Percentiles rank a stretch among this genome's conserved stretches.
Conservation (phyloP, 179 eudicot genomes). For the Beta corolliflora region DNA sequence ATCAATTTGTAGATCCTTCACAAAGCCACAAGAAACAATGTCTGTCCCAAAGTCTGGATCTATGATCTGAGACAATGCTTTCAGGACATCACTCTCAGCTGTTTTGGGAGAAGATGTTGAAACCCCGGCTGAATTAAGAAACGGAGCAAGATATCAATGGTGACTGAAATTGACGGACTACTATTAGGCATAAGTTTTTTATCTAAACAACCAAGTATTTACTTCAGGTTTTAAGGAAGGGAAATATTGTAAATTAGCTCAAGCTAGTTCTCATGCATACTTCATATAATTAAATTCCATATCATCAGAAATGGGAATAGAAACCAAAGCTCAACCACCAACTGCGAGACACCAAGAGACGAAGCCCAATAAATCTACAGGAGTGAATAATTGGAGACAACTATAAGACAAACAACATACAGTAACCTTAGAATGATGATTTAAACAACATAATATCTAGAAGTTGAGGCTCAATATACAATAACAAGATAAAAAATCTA, state of each 20-base stretch:
- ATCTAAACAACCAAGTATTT: not conserved
- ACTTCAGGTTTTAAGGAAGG: not conserved
- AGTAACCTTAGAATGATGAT: not conserved
- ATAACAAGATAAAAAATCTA: not conserved
- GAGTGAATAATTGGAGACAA: not conserved
- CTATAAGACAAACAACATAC: not conserved
- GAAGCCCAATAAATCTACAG: not conserved
- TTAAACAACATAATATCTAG: not conserved
- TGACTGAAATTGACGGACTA: too few relatives aligned
- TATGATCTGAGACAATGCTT: conserved; percentile 91
- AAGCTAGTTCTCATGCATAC: not conserved
- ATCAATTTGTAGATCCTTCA: conserved; percentile 75
- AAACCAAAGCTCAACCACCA: not conserved
- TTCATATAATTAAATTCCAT: not conserved
- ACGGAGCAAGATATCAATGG: conserved; percentile 1
- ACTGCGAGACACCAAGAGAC: too few relatives aligned
- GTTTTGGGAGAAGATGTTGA: conserved; percentile 50
- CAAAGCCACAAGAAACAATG: conserved; percentile 97
- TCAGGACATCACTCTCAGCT: conserved; percentile 73
- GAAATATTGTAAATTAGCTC: not conserved
- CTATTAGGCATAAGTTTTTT: not conserved
- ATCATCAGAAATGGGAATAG: not conserved
- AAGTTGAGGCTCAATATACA: not conserved
- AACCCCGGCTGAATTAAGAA: conserved; percentile 42
- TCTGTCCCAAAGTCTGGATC: conserved; percentile 99